phyloP scores from a whole-genome alignment of 2,329 filamentous ascomycete species.

The Claviceps pusilla region DNA sequence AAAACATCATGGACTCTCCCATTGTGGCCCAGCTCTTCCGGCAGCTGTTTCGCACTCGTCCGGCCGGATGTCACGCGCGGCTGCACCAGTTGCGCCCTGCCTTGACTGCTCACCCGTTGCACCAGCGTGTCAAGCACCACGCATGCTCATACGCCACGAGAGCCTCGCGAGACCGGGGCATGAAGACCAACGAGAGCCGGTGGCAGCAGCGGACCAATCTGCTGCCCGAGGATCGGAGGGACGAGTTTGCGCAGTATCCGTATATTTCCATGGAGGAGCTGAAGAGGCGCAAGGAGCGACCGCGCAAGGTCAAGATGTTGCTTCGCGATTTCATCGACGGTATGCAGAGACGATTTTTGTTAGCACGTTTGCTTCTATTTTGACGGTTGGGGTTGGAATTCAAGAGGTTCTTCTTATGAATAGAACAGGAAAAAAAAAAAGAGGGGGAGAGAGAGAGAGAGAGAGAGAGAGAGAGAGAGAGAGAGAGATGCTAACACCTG shows the following conservation, averaged over 20 bases:
- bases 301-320: constrained; percentile 86
- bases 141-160: constrained; percentile 13
- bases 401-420: neutral
- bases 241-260: constrained; percentile 71
- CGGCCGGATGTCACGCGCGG: constrained; percentile 19
- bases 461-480: too few species aligned
- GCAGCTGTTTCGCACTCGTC: constrained; percentile 61
- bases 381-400: neutral
- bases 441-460: neutral
- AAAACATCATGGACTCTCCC: constrained; percentile 59
- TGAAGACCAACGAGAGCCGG: constrained; percentile 45
- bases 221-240: constrained; percentile 59
- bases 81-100: neutral
- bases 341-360: constrained; percentile 17
- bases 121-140: constrained; percentile 7
- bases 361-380: too few species aligned
- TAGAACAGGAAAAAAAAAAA: neutral
- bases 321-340: constrained; percentile 95
- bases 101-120: constrained; percentile 1
- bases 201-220: constrained; percentile 78
- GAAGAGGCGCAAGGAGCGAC: constrained; percentile 56
- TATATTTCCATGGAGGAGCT: constrained; percentile 73
- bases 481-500: constrained; percentile 5
- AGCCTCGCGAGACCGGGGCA: constrained; percentile 22
- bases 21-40: constrained; percentile 65